Base-by-base conservation (phyloP, 2,329 filamentous ascomycete species). In the Sporothrix curviconia region DNA sequence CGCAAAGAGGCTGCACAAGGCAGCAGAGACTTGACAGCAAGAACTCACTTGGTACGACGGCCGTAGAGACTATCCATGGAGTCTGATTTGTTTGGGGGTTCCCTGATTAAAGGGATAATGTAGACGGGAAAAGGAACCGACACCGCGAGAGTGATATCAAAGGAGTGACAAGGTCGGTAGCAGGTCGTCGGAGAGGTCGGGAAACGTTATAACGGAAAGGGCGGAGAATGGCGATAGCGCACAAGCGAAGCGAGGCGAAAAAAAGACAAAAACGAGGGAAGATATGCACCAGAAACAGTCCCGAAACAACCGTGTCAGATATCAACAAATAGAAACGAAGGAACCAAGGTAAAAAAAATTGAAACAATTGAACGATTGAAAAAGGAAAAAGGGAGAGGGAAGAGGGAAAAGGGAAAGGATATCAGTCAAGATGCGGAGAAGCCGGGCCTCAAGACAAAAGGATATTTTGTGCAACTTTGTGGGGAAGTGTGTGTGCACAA, bases 31-130 rank as follows among this genome's bases (percentile, higher is more conserved):
- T 17, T 15, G 56, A 46, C n/a, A 17, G 5, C 59, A 55, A n/a
- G n/a, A 11, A 73, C 85, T 73, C 80, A 92, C 89, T 90, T 91
- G 75, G 85, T 87, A 75, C 89, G 87, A 74, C 89, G 86, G 75
- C 83, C 87, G 89, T 89, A 92, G 78, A 84, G 75, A 70, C 79
- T 58, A 32, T 83, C 81, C 81, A 84, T 84, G 70, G 71, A 75
- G 73, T 70, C 61, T 62, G 32, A 11, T 40, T 66, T 55, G 64
- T 61, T 59, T 59, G 61, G 55, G 59, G 47, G 61, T 60, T 7
- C 3, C 4, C 62, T 60, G 57, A 56, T 56, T 52, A 30, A 25
- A 44, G 47, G 8, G 24, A 39, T 46, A 49, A 49, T 39, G n/a
- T 34, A 28, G 52, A 60, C 49, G 49, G 34, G 46, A 15, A 15